phyloP scores from a whole-genome alignment of 441 rosid species.

The Erysimum cheiri region DNA sequence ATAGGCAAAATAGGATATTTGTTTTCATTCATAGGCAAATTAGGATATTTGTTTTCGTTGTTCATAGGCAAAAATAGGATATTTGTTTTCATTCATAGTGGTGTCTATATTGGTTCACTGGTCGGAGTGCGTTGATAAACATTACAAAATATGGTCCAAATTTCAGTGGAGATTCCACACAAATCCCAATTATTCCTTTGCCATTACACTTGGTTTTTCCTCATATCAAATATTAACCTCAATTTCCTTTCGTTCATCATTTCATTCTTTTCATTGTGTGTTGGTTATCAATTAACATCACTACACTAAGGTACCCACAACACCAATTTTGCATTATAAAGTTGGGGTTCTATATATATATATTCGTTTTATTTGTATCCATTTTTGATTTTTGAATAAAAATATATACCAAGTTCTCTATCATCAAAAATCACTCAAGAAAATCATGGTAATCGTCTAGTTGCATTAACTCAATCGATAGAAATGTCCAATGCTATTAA shows the following conservation, averaged over 20 bases:
- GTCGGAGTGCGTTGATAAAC: neutral
- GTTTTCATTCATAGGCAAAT: too few species aligned
- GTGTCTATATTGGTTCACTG: neutral
- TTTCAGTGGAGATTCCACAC: conserved; percentile 22
- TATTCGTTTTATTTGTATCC: too few species aligned
- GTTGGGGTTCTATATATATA: too few species aligned
- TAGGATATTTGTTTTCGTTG: too few species aligned
- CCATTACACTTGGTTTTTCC: neutral
- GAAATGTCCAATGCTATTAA: too few species aligned
- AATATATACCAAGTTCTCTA: too few species aligned
- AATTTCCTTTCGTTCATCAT: conserved; percentile 4
- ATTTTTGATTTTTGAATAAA: too few species aligned
- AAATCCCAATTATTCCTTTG: conserved; percentile 2
- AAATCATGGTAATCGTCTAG: too few species aligned
- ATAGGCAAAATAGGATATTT: too few species aligned
- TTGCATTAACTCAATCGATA: too few species aligned
- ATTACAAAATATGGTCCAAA: conserved; percentile 6
- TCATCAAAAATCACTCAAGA: too few species aligned
- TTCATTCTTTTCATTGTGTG: conserved; percentile 26
- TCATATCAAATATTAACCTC: neutral
- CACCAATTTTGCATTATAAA: neutral
- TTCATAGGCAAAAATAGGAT: neutral
- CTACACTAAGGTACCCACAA: neutral
- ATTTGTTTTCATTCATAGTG: too few species aligned
- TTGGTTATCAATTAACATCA: conserved; percentile 8